Base-by-base conservation (phyloP, 768 basidiomycete species). In the Lepiota brunneoincarnata region DNA sequence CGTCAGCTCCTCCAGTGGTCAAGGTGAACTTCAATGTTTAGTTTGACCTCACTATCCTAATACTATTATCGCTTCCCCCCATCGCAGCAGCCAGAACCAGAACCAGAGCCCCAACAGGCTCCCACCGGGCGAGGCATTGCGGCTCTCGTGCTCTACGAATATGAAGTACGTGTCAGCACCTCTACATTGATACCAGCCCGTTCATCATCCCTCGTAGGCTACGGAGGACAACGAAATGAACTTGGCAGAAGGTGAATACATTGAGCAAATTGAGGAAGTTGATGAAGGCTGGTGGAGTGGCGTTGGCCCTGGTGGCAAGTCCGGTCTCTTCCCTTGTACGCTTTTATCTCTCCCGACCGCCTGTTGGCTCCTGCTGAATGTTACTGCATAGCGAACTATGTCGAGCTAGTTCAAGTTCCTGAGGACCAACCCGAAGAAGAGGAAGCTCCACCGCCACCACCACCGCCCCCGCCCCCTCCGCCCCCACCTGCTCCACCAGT, bases 221-320 rank as follows among this genome's bases (percentile, higher is more conserved):
- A 75, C 84, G 10, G 91, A 93, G 69, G 89, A 93, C 56, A 93
- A 93, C 62, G 95, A 98, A 65, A 83, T 98, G 74, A 67, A 67
- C 53, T 77, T 97, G 20, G 59, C 73, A 1, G 93, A 96, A 67
- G 91, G 92, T 41, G 91, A 95, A 63, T 69, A 85, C 34, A 83
- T 97, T 45, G 83, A 87, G 52, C 81, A 89, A 58, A 83, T 96
- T 43, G 90, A 93, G 68, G 84, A 91, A 68, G 69, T 91, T 14
- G 91, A 88, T 59, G 89, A 91, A 60, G 90, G 91, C 5, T 98
- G 95, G 95, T 97, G 94, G 95, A 80, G 75, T 54, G 95, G 92
- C 18, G 74, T 83, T 45, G 86, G 84, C 26, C 70, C 76, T 38
- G 79, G 75, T 20, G 93, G 92, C 4, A 86, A 88, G 73, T 75